A percentile compares a stretch with the other conserved stretches of the same genome.
Conservation (phyloP, 2,329 filamentous ascomycete species). For the Verticillium longisporum region DNA sequence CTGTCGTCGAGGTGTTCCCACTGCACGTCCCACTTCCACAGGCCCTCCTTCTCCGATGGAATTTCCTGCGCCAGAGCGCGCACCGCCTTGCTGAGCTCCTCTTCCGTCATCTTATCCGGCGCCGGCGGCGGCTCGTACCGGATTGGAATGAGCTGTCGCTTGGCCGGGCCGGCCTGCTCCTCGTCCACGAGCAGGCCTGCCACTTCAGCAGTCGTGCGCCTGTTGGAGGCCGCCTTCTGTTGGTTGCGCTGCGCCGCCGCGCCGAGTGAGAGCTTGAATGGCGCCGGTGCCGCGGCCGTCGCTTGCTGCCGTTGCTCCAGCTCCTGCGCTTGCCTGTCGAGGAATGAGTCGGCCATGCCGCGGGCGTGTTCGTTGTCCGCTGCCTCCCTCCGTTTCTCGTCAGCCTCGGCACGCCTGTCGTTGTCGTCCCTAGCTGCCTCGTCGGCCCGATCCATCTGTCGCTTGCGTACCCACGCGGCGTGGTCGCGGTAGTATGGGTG, state of each 20-base stretch:
- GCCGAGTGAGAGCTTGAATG: slow-evolving; percentile 89
- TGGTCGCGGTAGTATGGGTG: slow-evolving; percentile 86
- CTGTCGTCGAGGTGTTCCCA: slow-evolving; percentile 86
- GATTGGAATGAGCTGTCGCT: slow-evolving; percentile 74
- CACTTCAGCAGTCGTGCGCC: slow-evolving; percentile 85
- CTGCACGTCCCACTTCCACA: slow-evolving; percentile 89
- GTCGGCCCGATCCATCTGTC: slow-evolving; percentile 62
- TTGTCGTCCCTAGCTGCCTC: slow-evolving; percentile 75
- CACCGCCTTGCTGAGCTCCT: slow-evolving; percentile 78
- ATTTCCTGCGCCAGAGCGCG: slow-evolving; percentile 83
- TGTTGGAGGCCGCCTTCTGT: slow-evolving; percentile 47
- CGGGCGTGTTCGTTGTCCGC: slow-evolving; percentile 71
- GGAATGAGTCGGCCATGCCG: slow-evolving; percentile 84
- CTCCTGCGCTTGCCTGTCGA: slow-evolving; percentile 76
- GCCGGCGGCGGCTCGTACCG: slow-evolving; percentile 67
- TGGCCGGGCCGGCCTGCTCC: slow-evolving; percentile 66
- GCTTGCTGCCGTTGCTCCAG: slow-evolving; percentile 46
- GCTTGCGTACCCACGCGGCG: slow-evolving; percentile 76
- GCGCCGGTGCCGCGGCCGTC: slow-evolving; percentile 45
- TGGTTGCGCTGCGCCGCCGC: slow-evolving; percentile 72
- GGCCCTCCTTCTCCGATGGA: slow-evolving; percentile 73
- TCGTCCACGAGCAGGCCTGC: slow-evolving; percentile 94
- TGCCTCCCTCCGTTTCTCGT: slow-evolving; percentile 62
- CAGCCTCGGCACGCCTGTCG: slow-evolving; percentile 72
- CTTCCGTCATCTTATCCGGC: slow-evolving; percentile 67